Evolutionary conservation across 139 green algal species (phyloP).

Genomic region (Gonium pectorale): DNA sequence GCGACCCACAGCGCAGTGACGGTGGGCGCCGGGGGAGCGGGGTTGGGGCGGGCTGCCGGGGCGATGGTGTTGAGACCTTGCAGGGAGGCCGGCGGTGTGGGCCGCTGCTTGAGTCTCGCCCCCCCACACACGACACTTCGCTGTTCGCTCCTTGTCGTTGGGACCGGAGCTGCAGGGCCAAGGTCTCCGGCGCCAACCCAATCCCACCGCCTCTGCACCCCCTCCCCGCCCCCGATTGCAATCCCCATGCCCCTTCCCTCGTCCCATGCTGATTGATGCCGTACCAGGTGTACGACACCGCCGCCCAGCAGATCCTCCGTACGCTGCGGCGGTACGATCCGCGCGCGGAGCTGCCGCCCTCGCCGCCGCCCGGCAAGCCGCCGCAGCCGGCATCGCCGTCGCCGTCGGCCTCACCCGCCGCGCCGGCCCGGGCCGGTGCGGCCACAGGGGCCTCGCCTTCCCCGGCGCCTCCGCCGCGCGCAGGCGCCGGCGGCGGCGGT

Average conservation of each 20-base stretch:
- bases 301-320: slow-evolving; percentile 66
- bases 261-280: no score
- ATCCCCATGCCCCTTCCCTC: no score
- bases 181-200: no score
- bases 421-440: background rate
- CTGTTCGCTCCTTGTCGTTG: no score
- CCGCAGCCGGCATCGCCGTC: background rate
- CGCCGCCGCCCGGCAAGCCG: no score
- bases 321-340: slow-evolving; percentile 48
- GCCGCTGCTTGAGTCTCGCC: no score
- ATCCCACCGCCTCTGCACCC: no score
- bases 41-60: background rate
- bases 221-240: no score
- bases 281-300: slow-evolving; percentile 86
- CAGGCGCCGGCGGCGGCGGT: background rate
- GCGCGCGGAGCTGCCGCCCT: background rate
- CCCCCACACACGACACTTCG: no score
- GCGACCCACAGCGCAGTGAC: slow-evolving; percentile 80
- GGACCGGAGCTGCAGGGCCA: no score
- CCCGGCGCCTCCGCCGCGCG: background rate
- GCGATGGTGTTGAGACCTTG: no score
- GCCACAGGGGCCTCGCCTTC: background rate
- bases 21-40: slow-evolving; percentile 41
- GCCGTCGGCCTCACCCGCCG: background rate
- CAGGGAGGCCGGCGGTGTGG: no score